These are phyloP conservation scores for Knufia petricola DNA, from an alignment of 2,329 filamentous ascomycete genomes.

Conservation along the genomic window DNA sequence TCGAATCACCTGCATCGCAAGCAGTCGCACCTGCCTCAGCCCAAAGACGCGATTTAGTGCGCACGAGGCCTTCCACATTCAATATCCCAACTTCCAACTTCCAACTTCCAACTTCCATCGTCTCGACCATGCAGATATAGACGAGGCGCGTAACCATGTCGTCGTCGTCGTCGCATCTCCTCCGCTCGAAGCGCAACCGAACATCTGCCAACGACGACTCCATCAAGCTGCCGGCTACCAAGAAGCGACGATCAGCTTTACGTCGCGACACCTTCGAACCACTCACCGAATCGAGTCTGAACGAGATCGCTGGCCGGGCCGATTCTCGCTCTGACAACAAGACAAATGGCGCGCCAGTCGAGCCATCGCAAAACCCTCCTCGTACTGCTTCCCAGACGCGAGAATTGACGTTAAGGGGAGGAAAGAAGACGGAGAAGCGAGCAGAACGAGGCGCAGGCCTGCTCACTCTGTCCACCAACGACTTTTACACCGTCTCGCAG, in stretches of 20 bases:
- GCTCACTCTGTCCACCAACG: conserved; percentile 56
- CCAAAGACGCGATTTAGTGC: not conserved
- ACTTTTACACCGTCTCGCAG: conserved; percentile 76
- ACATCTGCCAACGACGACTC: conserved; percentile 34
- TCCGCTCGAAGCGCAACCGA: conserved; percentile 25
- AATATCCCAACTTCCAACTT: no score
- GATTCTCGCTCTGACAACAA: conserved; percentile 15
- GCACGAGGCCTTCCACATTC: not conserved
- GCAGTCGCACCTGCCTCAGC: not conserved
- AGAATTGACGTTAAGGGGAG: conserved; percentile 30
- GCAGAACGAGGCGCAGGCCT: conserved; percentile 26
- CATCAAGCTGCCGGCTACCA: conserved; percentile 36
- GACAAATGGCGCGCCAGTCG: conserved; percentile 14
- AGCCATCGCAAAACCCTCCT: not conserved
- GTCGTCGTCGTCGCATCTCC: conserved; percentile 18
- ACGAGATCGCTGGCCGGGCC: conserved; percentile 21
- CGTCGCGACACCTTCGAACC: conserved; percentile 29
- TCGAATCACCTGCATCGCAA: not conserved
- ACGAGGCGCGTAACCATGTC: conserved; percentile 20
- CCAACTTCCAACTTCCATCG: no score
- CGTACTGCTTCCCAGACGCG: conserved; percentile 22
- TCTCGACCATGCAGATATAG: conserved; percentile 4
- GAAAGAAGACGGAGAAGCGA: conserved; percentile 30
- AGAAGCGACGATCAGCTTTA: conserved; percentile 38
- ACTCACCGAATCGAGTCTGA: conserved; percentile 20